phyloP scores from a whole-genome alignment of 2,329 filamentous ascomycete genomes.

The Colletotrichum aenigma region DNA sequence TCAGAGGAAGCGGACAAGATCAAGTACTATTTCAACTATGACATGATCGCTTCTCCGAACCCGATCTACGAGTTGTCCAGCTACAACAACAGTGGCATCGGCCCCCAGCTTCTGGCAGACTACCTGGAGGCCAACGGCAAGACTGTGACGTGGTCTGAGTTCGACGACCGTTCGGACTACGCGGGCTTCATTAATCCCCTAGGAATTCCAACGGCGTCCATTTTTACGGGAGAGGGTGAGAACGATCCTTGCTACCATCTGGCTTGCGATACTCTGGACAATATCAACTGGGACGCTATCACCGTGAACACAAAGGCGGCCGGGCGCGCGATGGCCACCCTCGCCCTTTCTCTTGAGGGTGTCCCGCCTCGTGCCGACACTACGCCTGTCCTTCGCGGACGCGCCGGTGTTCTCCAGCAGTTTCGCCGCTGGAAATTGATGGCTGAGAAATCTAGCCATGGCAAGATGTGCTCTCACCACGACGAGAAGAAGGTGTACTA shows the following conservation, averaged over 20 bases:
- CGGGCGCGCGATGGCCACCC: conserved; percentile 50
- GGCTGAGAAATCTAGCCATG: conserved; percentile 8
- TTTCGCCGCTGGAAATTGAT: conserved; percentile 5
- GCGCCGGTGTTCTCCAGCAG: conserved; percentile 10
- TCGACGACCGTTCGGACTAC: conserved; percentile 42
- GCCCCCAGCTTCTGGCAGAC: conserved; percentile 36
- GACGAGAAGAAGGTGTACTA: conserved; percentile 13
- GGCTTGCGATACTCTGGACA: conserved; percentile 41
- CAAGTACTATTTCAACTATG: conserved; percentile 71
- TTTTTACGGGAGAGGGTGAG: conserved; percentile 43
- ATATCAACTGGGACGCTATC: conserved; percentile 43
- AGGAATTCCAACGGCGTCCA: conserved; percentile 42
- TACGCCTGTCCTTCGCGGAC: conserved; percentile 26
- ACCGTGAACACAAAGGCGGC: conserved; percentile 47
- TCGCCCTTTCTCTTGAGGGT: conserved; percentile 39
- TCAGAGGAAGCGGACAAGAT: conserved; percentile 55
- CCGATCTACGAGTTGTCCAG: conserved; percentile 37
- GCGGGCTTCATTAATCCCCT: conserved; percentile 39
- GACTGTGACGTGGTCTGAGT: conserved; percentile 33
- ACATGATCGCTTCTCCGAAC: conserved; percentile 63
- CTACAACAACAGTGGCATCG: conserved; percentile 40
- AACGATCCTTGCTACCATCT: conserved; percentile 43
- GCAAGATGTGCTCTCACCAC: conserved; percentile 18
- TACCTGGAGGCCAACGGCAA: conserved; percentile 37
- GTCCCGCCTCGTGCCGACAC: conserved; percentile 33